A percentile compares a stretch with the other conserved stretches of the same genome.
phyloP scores from a whole-genome alignment of 2,329 filamentous ascomycete genomes.

The Apiospora kogelbergensis region DNA sequence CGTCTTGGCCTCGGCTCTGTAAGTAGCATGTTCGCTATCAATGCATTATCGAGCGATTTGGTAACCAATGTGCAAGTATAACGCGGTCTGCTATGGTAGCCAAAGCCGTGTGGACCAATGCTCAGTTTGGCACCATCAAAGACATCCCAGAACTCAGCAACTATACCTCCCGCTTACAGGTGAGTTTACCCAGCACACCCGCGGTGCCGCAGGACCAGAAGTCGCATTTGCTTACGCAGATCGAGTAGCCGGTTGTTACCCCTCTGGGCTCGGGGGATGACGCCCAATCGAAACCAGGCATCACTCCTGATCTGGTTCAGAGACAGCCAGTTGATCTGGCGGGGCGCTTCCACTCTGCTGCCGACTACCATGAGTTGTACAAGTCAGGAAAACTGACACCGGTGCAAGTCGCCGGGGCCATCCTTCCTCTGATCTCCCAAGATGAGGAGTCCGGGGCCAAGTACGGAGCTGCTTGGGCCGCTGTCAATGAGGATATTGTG shows the following conservation, averaged over 20 bases:
- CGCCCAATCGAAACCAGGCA: constrained; percentile 34
- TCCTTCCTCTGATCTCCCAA: constrained; percentile 70
- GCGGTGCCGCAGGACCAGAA: background rate
- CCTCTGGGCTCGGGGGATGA: constrained; percentile 41
- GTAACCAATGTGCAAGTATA: constrained; percentile 43
- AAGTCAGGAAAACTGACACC: constrained; percentile 69
- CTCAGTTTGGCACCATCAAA: constrained; percentile 51
- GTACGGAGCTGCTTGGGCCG: constrained; percentile 74
- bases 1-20: constrained; percentile 62
- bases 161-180: constrained; percentile 48
- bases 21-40: constrained; percentile 25
- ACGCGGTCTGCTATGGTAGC: constrained; percentile 61
- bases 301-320: constrained; percentile 41
- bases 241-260: constrained; percentile 55
- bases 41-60: constrained; percentile 10
- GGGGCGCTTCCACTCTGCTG: constrained; percentile 65
- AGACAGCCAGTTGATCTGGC: constrained; percentile 40
- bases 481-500: constrained; percentile 61
- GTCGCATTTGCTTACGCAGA: background rate
- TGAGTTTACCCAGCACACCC: constrained; percentile 29
- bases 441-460: constrained; percentile 52
- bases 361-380: constrained; percentile 78
- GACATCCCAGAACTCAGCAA: constrained; percentile 45
- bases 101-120: constrained; percentile 68
- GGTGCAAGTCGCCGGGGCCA: constrained; percentile 65